Evolutionary conservation across 2,329 filamentous ascomycete genomes (phyloP), one percentile per base, ranked within the genome.

Genomic region (Aurifilum marmelostoma): DNA sequence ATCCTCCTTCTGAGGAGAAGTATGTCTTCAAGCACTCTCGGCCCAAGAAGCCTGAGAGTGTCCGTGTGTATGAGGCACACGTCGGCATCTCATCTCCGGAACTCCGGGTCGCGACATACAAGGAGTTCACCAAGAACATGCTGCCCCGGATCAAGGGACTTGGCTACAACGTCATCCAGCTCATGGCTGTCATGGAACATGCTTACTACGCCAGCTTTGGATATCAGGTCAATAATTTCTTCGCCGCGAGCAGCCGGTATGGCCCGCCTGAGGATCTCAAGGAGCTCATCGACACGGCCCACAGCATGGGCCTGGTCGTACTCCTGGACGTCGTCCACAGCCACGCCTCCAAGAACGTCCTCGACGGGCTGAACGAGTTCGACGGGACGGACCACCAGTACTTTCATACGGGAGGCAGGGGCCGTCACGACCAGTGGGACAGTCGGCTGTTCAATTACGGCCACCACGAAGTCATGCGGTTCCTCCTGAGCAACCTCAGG

Each of bases 181-280:
- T 99, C 72, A 99, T 99, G 96, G 96, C 96, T 60, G 87, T 99
- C 77, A 99, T 99, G 95, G 96, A 99, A 79, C 96, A 99, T 81
- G 96, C 96, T 63, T 99, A 99, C 85, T 99, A 99, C 79, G 96
- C 96, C 75, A 98, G 95, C 77, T 99, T 99, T 76, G 96, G 96
- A 61, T 99, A 99, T 80, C 96, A 99, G 80, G 89, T 99, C 82
- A 99, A 98, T 84, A 97, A 92, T 80, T 99, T 99, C 85, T 99
- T 98, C 76, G 96, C 96, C 37, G 94, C 95, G 16, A 97, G 94
- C 80, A 98, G 95, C 79, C 90, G 96, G 72, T 99, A 97, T 77
- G 96, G 96, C 56, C 88, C 90, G 0, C 96, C 96, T 0, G 96
- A 99, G 76, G 96, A 98, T 50, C 84, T 99, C 74, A 99, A 97